Base-by-base conservation (phyloP, 2,329 filamentous ascomycete genomes). In the Cadophora malorum region DNA sequence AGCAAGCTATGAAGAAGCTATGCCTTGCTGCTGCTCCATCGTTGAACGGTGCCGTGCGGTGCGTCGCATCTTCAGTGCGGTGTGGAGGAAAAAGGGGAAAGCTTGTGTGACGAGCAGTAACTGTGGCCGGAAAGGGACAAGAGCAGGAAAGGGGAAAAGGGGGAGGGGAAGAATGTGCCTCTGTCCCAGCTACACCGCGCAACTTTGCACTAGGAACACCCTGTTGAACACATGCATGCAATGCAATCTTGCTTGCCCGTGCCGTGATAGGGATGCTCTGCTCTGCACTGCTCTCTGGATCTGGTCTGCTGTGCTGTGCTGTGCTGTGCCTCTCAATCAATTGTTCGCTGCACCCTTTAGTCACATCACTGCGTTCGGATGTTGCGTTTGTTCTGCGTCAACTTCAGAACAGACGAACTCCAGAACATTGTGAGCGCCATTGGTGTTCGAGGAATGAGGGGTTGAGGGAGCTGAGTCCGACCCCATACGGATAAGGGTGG, bases 1-100 rank as follows among this genome's bases (percentile, higher is more conserved):
- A 64, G 49, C 19, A 63, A 55, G 47, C 33, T 35, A 55, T 28
- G 63, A 52, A 45, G 47, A 23, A 25, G 47, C 45, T 49, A 52
- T 63, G 55, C 55, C 21, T 49, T 53, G 14, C 12, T 53, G 49
- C 64, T 49, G 45, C 10, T 4, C n/a, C 25, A 41, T 49, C 25
- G 38, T 21, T 19, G 25, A 33, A 45, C 25, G 41, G 12, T 19
- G 47, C 60, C 31, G n/a, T 53, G 60, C 31, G 28, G n/a, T 49
- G 58, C 58, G 19, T 47, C 25, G 19, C 5, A 31, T 35, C 23
- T 59, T 31, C 41, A 45, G 56, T 56, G 63, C n/a, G 12, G 52
- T 19, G 58, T 19, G 58, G 28, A 25, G 21, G 19, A 35, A 56
- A 25, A 50, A 23, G 49, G 50, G 59, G 31, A 56, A 35, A 56